A percentile compares a stretch with the other conserved stretches of the same genome.
These are phyloP conservation scores for Fusarium sp. DNA, from an alignment of 2,329 filamentous ascomycete species.

Conservation along the genomic window DNA sequence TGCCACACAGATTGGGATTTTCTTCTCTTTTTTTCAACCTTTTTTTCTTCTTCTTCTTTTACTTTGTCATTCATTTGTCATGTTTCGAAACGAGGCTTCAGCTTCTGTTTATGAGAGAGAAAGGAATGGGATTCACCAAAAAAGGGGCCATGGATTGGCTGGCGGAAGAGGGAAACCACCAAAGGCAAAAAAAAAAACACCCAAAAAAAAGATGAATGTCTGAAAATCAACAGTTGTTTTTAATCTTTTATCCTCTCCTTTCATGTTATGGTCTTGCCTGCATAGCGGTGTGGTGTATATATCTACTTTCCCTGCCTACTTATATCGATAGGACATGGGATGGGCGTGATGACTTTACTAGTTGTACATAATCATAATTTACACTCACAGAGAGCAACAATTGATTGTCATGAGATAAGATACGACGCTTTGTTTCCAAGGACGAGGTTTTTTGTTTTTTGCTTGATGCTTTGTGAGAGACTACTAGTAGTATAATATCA, in stretches of 20 bases:
- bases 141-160: constrained; percentile 8
- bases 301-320: constrained; percentile 5
- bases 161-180: constrained; percentile 3
- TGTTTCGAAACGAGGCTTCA: constrained; percentile 8
- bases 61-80: constrained; percentile 22
- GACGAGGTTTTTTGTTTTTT: not conserved
- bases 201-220: constrained; percentile 17
- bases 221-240: constrained; percentile 16
- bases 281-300: constrained; percentile 37
- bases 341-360: constrained; percentile 20
- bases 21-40: constrained; percentile 9
- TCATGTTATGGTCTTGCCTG: constrained; percentile 23
- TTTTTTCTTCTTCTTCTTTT: constrained; percentile 18
- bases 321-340: not conserved
- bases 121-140: constrained; percentile 1
- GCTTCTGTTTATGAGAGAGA: not conserved
- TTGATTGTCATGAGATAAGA: constrained; percentile 18
- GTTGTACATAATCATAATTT: constrained; percentile 44
- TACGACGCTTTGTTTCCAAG: not conserved
- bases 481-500: not conserved
- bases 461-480: not conserved
- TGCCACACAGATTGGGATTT: constrained; percentile 42
- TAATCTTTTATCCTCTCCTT: constrained; percentile 16
- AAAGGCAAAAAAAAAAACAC: constrained; percentile 4
- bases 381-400: constrained; percentile 25